phyloP scores from a whole-genome alignment of 208 protist genomes.

The Trypanosoma cruzi region DNA sequence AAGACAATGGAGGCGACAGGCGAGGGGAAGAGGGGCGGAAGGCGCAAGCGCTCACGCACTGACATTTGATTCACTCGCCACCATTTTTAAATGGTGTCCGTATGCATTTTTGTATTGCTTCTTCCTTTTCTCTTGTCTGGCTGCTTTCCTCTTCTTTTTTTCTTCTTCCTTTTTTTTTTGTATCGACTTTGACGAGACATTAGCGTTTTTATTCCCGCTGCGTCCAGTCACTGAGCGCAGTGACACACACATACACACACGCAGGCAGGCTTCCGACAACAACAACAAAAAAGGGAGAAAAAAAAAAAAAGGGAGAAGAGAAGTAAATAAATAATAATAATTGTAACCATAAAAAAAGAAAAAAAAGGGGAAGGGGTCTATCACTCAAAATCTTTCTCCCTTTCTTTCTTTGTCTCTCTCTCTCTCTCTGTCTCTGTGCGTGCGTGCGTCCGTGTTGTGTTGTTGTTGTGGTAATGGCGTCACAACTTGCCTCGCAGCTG shows the following conservation, averaged over 20 bases:
- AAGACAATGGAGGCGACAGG: conserved; percentile 35
- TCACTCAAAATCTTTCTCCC: too few relatives aligned
- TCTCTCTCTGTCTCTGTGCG: not conserved
- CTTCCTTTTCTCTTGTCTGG: too few relatives aligned
- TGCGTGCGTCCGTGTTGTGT: not conserved
- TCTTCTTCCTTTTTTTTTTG: not conserved
- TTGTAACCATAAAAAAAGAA: too few relatives aligned
- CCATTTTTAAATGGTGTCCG: too few relatives aligned
- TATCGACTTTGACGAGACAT: not conserved
- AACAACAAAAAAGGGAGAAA: too few relatives aligned
- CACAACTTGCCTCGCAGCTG: conserved; percentile 82
- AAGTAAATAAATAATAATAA: not conserved
- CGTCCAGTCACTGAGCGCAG: too few relatives aligned
- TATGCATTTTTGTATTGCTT: not conserved
- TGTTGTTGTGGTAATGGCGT: too few relatives aligned
- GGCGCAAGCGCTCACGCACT: conserved; percentile 2
- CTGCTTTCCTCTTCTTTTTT: conserved; percentile 5
- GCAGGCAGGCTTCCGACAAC: not conserved
- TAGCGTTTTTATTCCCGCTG: too few relatives aligned
- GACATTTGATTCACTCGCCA: conserved; percentile 5
- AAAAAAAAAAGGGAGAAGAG: conserved; percentile 9
- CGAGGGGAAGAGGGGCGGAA: conserved; percentile 6
- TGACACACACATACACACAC: not conserved
- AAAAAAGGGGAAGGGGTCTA: too few relatives aligned
- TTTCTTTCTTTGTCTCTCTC: too few relatives aligned